Base-by-base conservation (phyloP, 768 basidiomycete genomes). In the Trametopsis cervina region DNA sequence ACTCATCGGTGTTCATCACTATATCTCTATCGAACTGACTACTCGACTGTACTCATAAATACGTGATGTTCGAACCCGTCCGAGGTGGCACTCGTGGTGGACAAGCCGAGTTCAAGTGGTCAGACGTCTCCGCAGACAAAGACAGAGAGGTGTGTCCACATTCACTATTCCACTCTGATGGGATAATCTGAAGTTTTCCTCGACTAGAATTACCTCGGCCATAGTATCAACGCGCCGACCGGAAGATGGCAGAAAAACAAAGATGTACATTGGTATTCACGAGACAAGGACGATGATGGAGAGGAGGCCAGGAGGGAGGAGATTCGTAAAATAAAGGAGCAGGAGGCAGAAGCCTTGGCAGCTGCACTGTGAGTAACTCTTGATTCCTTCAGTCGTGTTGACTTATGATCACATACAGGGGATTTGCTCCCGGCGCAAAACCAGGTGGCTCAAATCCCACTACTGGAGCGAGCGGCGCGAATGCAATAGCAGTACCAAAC, bases 241-340 rank as follows among this genome's bases (percentile, higher is more conserved):
- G 94, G 94, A 1, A 74, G 94, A 40, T 98, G 94, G 94, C 94
- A 96, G 68, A 94, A 94, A 69, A 91, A 92, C 70, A 92, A 94
- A 63, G 94, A 98, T 59, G 69, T 98, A 13, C 93, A 95, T 59
- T 98, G 94, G 94, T 98, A 95, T 62, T 78, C 71, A 57, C 81
- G 93, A 23, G 89, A 92, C 4, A 22, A 52, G 26, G 58, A 61
- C 1, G 53, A 58, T 12, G 57, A 56, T 2, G 29, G 29, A 7
- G 77, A 78, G 12, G 63, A 63, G 10, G 79, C 80, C 52, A 71
- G 78, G 46, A 57, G 45, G 0, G 90, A 85, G 52, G 94, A 97
- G 69, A 83, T 96, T 25, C 69, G 78, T 47, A 78, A 75, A 58
- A 63, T 96, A 54, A 95, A 96, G 63, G 86, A 92, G 59, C 75